Percentiles rank a stretch among this genome's conserved stretches.
Evolutionary conservation across 371 early-diverging fungal genomes (phyloP).

Genomic region (Mucor lusitanicus): DNA sequence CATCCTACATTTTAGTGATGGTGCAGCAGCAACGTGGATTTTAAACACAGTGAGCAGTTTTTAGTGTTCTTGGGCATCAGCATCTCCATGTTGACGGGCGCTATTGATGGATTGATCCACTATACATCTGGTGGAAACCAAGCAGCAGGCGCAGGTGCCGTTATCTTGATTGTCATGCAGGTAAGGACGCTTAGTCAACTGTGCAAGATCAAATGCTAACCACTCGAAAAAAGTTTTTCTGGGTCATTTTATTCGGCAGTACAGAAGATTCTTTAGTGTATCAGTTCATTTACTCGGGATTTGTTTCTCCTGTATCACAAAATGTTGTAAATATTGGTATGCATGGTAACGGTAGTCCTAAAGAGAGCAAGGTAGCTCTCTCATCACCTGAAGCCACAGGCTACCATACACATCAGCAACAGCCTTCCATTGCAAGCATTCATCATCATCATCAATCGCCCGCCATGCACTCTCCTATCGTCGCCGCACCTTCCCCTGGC

Average conservation of each 20-base stretch:
- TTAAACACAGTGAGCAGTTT: constrained; percentile 20
- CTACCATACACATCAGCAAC: background rate
- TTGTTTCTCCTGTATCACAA: constrained; percentile 12
- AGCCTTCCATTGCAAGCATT: constrained; percentile 12
- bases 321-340: constrained; percentile 5
- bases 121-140: constrained; percentile 14
- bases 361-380: constrained; percentile 23
- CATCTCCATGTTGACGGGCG: constrained; percentile 28
- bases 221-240: constrained; percentile 33
- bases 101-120: constrained; percentile 19
- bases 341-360: constrained; percentile 1
- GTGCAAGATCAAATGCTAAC: background rate
- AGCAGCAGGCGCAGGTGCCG: constrained; percentile 43
- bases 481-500: constrained; percentile 3
- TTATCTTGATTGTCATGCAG: constrained; percentile 37
- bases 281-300: constrained; percentile 30
- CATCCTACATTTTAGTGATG: constrained; percentile 12
- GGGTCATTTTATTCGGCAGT: constrained; percentile 50
- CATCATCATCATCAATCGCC: background rate
- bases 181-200: background rate
- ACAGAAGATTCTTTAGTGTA: constrained; percentile 45
- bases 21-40: constrained; percentile 24
- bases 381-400: constrained; percentile 14
- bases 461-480: background rate
- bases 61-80: constrained; percentile 41